phyloP scores from a whole-genome alignment of 805 yeast species.

The Dipodascus geniculatus region DNA sequence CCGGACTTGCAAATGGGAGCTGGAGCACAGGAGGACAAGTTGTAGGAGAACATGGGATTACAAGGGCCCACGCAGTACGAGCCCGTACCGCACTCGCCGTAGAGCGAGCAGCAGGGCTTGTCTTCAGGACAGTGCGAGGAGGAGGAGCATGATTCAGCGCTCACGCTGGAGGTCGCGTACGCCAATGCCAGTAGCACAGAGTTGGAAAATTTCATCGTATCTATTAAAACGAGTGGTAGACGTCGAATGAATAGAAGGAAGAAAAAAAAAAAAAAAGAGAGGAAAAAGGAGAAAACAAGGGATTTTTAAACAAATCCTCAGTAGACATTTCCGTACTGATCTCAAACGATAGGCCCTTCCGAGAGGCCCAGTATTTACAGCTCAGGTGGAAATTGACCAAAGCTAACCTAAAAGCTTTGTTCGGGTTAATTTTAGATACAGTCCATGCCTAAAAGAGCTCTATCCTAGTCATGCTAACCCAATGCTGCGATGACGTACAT shows the following conservation, averaged over 20 bases:
- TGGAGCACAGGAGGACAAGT: constrained; percentile 67
- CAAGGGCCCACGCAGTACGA: constrained; percentile 77
- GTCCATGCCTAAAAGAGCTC: too few relatives aligned
- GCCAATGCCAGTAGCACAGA: neutral
- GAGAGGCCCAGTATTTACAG: too few relatives aligned
- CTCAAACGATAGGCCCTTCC: too few relatives aligned
- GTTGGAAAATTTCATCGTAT: neutral
- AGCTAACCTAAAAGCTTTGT: neutral
- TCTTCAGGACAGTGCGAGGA: constrained; percentile 52
- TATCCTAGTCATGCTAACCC: neutral
- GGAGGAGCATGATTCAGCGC: neutral
- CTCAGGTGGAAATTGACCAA: too few relatives aligned
- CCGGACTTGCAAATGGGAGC: constrained; percentile 57
- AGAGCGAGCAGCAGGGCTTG: constrained; percentile 73
- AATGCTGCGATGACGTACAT: neutral
- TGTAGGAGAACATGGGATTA: constrained; percentile 61
- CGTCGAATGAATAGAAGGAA: neutral
- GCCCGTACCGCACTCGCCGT: constrained; percentile 74
- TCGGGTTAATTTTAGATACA: neutral
- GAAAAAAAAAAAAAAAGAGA: neutral
- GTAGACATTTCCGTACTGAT: too few relatives aligned
- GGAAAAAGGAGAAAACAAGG: neutral
- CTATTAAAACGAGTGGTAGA: neutral
- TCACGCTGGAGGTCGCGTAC: neutral
- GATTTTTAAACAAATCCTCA: neutral